Conservation (phyloP, 257 asterid genomes). For the Leptodermis oblonga region DNA sequence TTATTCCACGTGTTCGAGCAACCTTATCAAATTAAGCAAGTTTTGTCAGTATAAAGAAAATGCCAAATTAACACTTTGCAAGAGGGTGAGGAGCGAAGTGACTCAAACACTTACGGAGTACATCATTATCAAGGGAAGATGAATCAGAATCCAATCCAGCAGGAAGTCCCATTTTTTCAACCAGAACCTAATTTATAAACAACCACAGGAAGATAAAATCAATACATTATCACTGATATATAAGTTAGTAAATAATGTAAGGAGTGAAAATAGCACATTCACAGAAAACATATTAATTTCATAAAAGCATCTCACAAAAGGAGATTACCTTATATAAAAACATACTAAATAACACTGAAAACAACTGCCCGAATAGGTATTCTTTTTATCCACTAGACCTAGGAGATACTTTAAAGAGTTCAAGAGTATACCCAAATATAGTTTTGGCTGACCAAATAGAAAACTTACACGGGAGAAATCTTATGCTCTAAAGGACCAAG, state of each 20-base stretch:
- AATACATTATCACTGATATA: neutral
- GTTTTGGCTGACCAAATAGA: neutral
- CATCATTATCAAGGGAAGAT: conserved; percentile 50
- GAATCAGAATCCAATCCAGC: conserved; percentile 42
- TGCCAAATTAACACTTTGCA: neutral
- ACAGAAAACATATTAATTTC: neutral
- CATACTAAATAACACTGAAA: neutral
- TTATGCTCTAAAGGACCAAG: neutral
- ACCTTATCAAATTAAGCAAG: conserved; percentile 36
- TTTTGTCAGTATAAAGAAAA: conserved; percentile 27
- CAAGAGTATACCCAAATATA: neutral
- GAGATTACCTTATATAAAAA: neutral
- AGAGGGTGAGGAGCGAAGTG: neutral
- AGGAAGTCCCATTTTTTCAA: conserved; percentile 97
- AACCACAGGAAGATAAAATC: conserved; percentile 17
- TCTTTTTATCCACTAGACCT: neutral
- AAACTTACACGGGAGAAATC: neutral
- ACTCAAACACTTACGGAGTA: conserved; percentile 54
- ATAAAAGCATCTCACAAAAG: neutral
- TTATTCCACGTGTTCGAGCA: conserved; percentile 72
- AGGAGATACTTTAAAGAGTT: neutral
- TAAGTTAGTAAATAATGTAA: neutral
- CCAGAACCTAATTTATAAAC: conserved; percentile 61
- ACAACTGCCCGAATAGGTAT: neutral
- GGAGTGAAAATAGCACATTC: neutral